Conservation (phyloP, 2,329 filamentous ascomycete species). For the Aureobasidium sp. region DNA sequence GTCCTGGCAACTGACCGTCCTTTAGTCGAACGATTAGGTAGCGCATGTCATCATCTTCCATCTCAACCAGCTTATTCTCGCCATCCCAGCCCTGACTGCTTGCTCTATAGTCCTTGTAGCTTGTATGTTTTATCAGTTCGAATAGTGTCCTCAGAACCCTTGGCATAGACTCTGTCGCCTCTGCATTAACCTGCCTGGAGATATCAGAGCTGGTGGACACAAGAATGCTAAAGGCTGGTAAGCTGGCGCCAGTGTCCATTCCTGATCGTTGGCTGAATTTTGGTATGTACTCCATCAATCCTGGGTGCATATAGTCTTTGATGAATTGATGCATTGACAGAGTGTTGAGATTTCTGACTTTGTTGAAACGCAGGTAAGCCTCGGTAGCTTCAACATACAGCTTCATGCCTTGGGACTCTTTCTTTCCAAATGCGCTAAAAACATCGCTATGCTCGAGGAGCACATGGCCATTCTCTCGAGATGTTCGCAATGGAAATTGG, state of each 20-base stretch:
- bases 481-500: neutral
- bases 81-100: conserved; percentile 60
- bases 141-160: conserved; percentile 26
- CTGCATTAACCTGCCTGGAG: neutral
- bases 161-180: neutral
- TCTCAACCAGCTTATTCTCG: conserved; percentile 56
- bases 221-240: neutral
- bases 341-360: neutral
- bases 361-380: neutral
- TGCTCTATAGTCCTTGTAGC: conserved; percentile 54
- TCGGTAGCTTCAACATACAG: neutral
- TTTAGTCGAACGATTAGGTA: conserved; percentile 53
- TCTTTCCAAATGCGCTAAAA: conserved; percentile 2
- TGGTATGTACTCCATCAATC: neutral
- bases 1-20: conserved; percentile 22
- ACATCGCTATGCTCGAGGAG: neutral
- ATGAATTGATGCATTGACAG: neutral
- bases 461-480: neutral
- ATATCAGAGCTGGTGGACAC: neutral
- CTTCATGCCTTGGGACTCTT: neutral
- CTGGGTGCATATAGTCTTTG: neutral
- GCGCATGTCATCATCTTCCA: conserved; percentile 59
- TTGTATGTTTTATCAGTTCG: conserved; percentile 55
- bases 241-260: neutral
- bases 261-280: neutral